Conservation (phyloP, 2,329 filamentous ascomycete genomes). For the Aspergillus novofumigatus region DNA sequence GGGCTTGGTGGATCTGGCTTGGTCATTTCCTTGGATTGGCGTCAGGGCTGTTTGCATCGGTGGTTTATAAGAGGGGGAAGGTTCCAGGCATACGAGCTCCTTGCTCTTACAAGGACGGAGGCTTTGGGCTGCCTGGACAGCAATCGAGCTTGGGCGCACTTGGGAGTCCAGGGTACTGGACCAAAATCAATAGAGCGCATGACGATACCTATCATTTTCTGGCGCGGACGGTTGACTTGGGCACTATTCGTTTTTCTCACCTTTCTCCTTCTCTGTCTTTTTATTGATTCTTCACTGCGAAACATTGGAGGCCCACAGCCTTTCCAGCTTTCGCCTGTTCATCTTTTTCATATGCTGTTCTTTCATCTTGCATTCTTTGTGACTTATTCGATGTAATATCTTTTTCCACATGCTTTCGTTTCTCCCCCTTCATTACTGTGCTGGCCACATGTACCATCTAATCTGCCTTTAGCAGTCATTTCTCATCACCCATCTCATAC, state of each 20-base stretch:
- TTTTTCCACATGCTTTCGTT: conserved; percentile 18
- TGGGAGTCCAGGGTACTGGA: conserved; percentile 14
- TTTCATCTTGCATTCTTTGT: conserved; percentile 20
- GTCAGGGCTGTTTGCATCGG: conserved; percentile 31
- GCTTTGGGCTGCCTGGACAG: conserved; percentile 12
- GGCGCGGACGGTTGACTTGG: conserved; percentile 24
- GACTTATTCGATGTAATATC: conserved; percentile 32
- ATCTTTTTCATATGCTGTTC: conserved; percentile 18
- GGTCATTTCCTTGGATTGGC: conserved; percentile 29
- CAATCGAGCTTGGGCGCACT: conserved; percentile 15
- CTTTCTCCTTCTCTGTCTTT: conserved; percentile 12
- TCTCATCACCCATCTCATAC: conserved; percentile 29
- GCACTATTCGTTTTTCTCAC: conserved; percentile 15
- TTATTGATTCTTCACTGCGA: conserved; percentile 27
- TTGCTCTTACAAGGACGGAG: not conserved
- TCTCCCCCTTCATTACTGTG: conserved; percentile 28
- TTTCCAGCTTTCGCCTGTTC: conserved; percentile 33
- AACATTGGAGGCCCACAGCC: conserved; percentile 14
- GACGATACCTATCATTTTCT: conserved; percentile 17
- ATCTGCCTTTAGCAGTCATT: conserved; percentile 17
- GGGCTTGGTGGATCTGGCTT: conserved; percentile 21
- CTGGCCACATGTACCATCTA: conserved; percentile 42
- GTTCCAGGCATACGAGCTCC: conserved; percentile 21
- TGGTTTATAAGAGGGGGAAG: conserved; percentile 14
- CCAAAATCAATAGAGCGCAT: conserved; percentile 21